Conservation (phyloP, 257 asterid species). For the Petrea volubilis region DNA sequence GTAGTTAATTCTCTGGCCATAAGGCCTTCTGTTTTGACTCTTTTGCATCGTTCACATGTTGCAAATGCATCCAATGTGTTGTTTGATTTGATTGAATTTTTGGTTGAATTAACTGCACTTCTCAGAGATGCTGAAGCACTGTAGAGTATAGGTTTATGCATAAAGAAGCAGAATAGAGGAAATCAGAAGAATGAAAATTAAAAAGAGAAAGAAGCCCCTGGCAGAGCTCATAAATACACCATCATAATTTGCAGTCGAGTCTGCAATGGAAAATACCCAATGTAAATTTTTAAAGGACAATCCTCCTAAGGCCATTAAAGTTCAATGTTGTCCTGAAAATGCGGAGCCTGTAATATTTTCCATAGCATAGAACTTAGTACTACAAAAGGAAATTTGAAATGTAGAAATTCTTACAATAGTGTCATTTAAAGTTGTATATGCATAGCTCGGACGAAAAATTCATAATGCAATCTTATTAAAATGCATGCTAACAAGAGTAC, state of each 20-base stretch:
- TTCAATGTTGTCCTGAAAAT: neutral
- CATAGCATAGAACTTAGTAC: neutral
- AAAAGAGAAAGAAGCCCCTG: neutral
- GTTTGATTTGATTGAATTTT: neutral
- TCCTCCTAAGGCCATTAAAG: neutral
- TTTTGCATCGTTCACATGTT: neutral
- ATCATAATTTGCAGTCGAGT: neutral
- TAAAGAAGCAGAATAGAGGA: neutral
- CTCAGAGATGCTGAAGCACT: neutral
- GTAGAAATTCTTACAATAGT: neutral
- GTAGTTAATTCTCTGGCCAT: too few relatives aligned
- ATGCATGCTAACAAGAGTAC: neutral
- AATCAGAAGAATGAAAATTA: neutral
- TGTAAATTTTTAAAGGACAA: neutral
- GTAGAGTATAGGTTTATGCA: neutral
- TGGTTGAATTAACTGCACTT: neutral
- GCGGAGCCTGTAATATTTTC: neutral
- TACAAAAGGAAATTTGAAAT: neutral
- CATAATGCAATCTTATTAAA: neutral
- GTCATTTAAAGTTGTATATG: neutral
- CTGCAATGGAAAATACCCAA: neutral
- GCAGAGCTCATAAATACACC: neutral
- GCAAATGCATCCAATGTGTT: neutral
- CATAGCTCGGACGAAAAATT: neutral
- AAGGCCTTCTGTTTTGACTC: too few relatives aligned